Evolutionary conservation across 1,139 yeast genomes (phyloP).

Genomic region (Meyerozyma athensensis): DNA sequence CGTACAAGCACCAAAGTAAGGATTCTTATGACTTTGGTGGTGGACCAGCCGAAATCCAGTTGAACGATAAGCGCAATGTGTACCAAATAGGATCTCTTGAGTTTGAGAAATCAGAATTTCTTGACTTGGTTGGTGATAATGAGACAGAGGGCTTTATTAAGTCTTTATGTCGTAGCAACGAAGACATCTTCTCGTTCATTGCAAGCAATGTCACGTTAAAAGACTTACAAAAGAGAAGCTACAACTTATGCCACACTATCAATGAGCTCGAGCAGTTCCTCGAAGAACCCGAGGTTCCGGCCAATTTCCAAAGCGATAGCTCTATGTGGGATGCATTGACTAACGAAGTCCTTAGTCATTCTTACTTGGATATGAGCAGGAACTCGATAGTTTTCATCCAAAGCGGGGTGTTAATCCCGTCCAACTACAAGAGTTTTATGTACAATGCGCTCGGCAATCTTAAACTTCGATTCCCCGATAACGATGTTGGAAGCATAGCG

Average conservation of each 20-base stretch:
- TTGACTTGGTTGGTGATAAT: conserved; percentile 43
- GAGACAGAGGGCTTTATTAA: conserved; percentile 51
- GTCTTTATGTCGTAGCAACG: conserved; percentile 41
- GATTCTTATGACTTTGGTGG: background rate
- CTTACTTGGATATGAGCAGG: conserved; percentile 30
- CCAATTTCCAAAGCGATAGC: conserved; percentile 24
- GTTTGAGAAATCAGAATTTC: conserved; percentile 47
- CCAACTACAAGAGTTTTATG: conserved; percentile 18
- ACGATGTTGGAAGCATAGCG: conserved; percentile 6
- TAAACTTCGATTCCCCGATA: conserved; percentile 28
- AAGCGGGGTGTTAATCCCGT: conserved; percentile 12
- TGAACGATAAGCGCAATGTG: conserved; percentile 24
- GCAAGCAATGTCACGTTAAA: conserved; percentile 41
- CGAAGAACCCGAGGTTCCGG: conserved; percentile 38
- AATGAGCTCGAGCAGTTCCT: conserved; percentile 31
- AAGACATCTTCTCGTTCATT: conserved; percentile 42
- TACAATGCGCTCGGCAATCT: conserved; percentile 31
- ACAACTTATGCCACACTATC: conserved; percentile 32
- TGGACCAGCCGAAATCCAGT: background rate
- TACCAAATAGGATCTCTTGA: conserved; percentile 53
- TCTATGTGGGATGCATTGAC: conserved; percentile 32
- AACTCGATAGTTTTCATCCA: conserved; percentile 28
- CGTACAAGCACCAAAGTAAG: background rate
- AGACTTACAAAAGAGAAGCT: conserved; percentile 46
- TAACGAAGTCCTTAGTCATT: conserved; percentile 25